Percentiles rank a stretch among this genome's conserved stretches.
phyloP scores from a whole-genome alignment of 768 basidiomycete genomes.

The Tulasnella sp. region DNA sequence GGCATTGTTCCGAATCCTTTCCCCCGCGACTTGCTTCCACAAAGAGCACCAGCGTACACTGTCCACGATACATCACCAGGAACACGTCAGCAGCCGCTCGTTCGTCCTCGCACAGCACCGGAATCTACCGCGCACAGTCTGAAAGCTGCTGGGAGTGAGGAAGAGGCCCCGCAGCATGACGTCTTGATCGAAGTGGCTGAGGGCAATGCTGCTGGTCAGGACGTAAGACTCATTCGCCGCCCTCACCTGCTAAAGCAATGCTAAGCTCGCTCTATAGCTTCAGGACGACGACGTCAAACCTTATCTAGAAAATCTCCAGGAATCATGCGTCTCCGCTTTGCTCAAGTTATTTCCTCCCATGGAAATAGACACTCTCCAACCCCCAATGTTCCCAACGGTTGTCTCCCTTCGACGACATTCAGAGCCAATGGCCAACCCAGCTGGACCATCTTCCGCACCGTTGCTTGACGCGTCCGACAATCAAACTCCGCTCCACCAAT shows the following conservation, averaged over 20 bases:
- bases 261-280: not conserved
- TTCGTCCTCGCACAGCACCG: not conserved
- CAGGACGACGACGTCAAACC: constrained; percentile 19
- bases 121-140: not conserved
- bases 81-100: not conserved
- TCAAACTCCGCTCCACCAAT: constrained; percentile 39
- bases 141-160: not conserved
- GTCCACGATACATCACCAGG: not conserved
- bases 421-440: constrained; percentile 29
- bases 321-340: constrained; percentile 62
- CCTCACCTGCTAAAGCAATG: not conserved
- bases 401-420: constrained; percentile 51
- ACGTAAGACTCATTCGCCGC: not conserved
- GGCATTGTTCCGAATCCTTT: not conserved
- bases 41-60: not conserved
- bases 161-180: not conserved
- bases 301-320: constrained; percentile 62
- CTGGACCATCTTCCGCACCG: constrained; percentile 24
- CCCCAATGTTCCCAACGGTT: constrained; percentile 41
- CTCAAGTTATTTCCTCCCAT: constrained; percentile 42
- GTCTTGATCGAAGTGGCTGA: not conserved
- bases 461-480: constrained; percentile 22
- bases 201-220: not conserved
- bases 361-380: constrained; percentile 26
- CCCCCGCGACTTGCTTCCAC: not conserved